phyloP scores from a whole-genome alignment of 208 protist species.

The Crithidia expoeki region DNA sequence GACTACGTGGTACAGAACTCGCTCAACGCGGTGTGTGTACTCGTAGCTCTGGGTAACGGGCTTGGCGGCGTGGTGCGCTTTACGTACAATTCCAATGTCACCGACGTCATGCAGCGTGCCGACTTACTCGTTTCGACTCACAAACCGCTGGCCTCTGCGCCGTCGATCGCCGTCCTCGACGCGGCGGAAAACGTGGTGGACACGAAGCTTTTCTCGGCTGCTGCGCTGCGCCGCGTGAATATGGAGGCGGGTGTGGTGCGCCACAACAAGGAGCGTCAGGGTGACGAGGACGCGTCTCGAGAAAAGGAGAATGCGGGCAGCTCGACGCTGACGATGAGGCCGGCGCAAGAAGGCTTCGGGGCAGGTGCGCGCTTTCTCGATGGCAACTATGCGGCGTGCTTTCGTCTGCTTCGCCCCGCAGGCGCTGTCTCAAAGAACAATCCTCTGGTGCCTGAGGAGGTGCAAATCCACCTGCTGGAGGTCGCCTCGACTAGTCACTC shows the following conservation, averaged over 20 bases:
- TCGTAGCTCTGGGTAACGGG: conserved; percentile 23
- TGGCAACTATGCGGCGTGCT: conserved; percentile 56
- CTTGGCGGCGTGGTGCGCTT: conserved; percentile 42
- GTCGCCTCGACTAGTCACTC: conserved; percentile 32
- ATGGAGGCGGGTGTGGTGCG: conserved; percentile 3
- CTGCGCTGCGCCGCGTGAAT: conserved; percentile 26
- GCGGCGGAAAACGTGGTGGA: conserved; percentile 22
- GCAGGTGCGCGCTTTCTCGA: conserved; percentile 9
- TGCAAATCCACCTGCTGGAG: conserved; percentile 35
- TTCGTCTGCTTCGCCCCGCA: conserved; percentile 32
- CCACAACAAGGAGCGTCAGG: conserved; percentile 8
- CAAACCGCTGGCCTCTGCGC: conserved; percentile 14
- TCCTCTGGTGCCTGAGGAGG: conserved; percentile 24
- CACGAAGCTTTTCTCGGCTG: conserved; percentile 15
- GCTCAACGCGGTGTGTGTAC: conserved; percentile 8
- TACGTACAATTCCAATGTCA: conserved; percentile 43
- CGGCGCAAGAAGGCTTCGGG: conserved; percentile 2
- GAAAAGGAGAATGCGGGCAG: conserved; percentile 11
- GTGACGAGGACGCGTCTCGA: neutral
- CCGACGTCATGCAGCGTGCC: conserved; percentile 21
- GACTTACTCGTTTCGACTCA: conserved; percentile 42
- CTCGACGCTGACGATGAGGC: conserved; percentile 13
- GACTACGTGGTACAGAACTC: conserved; percentile 17
- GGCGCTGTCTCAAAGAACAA: neutral
- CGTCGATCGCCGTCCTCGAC: conserved; percentile 25